Evolutionary conservation across 495 filamentous ascomycete species (phyloP), one percentile per base, ranked within the genome.

Genomic region (Friedmanniomyces endolithicus): DNA sequence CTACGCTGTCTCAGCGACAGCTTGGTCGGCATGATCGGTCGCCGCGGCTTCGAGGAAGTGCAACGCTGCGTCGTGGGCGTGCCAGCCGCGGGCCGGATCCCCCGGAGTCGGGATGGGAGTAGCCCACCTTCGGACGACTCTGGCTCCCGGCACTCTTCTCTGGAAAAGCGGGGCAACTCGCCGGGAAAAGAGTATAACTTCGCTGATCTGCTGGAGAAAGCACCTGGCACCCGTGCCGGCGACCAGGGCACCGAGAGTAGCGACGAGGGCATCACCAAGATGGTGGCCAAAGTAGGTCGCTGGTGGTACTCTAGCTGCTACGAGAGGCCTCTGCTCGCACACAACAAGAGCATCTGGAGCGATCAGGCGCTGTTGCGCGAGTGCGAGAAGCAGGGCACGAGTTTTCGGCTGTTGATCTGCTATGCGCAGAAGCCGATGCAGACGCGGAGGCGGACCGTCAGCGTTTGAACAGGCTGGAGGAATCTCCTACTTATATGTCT

Each of bases 291-390:
- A 56, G 90, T 98, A 8, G 94, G 92, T 16, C 75, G 94, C 37
- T 98, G 89, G 88, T 97, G 94, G 92, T 96, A 95, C 68, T 84
- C 79, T 4, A 77, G 83, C 48, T 95, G 88, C 73, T 97, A 97
- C 67, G 92, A 97, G 71, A 75, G 68, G 20, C 72, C 76, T 8
- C 72, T 83, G 16, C 68, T 77, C 23, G 70, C 75, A 1, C 72
- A 77, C 25, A 74, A 75, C 50, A 60, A 68, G 34, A 90, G 85
- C 65, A 87, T 98, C 65, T 96, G 89, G 86, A 74, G 74, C 40
- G 87, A 97, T 60, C 78, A 75, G 53, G 74, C 75, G 34, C 66
- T 97, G 34, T 71, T 97, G 29, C 75, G 78, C 33, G 92, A 98
- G 70, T 96, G 90, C 59, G 84, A 90, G 70, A 82, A 85, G 63